phyloP scores from a whole-genome alignment of 2,329 filamentous ascomycete species.

The Diaporthe helianthi region DNA sequence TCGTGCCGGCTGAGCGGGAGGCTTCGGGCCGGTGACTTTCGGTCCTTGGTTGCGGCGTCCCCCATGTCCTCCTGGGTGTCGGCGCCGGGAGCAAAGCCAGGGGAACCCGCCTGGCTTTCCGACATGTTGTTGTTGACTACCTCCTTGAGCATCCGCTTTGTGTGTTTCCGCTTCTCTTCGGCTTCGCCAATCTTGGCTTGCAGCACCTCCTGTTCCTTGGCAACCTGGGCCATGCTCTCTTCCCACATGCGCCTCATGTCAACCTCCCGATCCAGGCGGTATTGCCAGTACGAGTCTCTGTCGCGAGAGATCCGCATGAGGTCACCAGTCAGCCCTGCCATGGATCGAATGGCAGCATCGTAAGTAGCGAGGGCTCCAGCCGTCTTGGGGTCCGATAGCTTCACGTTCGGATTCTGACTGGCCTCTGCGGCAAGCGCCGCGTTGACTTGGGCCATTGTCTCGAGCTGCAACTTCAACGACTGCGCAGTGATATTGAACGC shows the following conservation, averaged over 20 bases:
- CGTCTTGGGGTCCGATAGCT: conserved; percentile 79
- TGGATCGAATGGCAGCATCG: conserved; percentile 85
- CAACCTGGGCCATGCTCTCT: conserved; percentile 98
- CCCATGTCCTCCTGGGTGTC: conserved; percentile 44
- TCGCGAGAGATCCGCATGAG: conserved; percentile 91
- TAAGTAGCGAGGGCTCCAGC: conserved; percentile 83
- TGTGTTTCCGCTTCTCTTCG: conserved; percentile 86
- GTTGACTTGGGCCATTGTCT: conserved; percentile 86
- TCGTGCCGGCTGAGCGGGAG: conserved; percentile 61
- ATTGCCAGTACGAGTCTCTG: conserved; percentile 96
- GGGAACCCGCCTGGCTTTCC: conserved; percentile 46
- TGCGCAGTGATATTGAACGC: conserved; percentile 97
- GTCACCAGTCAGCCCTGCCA: conserved; percentile 85
- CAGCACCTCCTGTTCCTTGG: conserved; percentile 89
- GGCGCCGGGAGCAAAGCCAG: conserved; percentile 41
- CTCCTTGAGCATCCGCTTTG: conserved; percentile 88
- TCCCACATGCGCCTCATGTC: conserved; percentile 97
- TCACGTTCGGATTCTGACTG: conserved; percentile 70
- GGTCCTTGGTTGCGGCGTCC: conserved; percentile 37
- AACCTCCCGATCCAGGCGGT: conserved; percentile 87
- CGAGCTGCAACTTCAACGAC: conserved; percentile 90
- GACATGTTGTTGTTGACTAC: conserved; percentile 67
- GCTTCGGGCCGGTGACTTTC: conserved; percentile 48
- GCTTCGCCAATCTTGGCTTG: conserved; percentile 88
- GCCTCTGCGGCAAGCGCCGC: conserved; percentile 79